Evolutionary conservation across 2,329 filamentous ascomycete species (phyloP).

Genomic region (Plectosphaerella cucumerina): DNA sequence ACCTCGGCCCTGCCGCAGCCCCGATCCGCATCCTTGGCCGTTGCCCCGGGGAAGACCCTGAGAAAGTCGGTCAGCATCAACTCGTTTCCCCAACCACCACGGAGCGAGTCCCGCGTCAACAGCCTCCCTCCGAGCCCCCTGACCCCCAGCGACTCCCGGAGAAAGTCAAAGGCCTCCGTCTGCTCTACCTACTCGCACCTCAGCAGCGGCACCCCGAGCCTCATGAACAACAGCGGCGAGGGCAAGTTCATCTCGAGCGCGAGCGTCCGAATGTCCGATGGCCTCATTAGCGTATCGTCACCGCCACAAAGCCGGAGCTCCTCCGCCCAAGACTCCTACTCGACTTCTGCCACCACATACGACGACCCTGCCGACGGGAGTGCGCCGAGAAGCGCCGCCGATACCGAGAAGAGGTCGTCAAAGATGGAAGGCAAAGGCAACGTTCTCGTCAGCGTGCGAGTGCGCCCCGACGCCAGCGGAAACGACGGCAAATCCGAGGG

Average conservation of each 20-base stretch:
- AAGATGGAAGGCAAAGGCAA: slow-evolving; percentile 81
- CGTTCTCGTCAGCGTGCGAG: slow-evolving; percentile 90
- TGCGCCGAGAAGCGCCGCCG: slow-evolving; percentile 24
- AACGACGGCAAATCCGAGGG: slow-evolving; percentile 60
- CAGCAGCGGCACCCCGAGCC: slow-evolving; percentile 58
- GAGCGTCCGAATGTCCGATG: slow-evolving; percentile 66
- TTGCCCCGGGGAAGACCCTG: slow-evolving; percentile 62
- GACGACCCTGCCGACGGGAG: slow-evolving; percentile 67
- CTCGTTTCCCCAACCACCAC: slow-evolving; percentile 86
- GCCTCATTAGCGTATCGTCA: slow-evolving; percentile 72
- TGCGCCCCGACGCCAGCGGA: slow-evolving; percentile 74
- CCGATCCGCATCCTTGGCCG: slow-evolving; percentile 51
- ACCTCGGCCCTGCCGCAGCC: slow-evolving; percentile 52
- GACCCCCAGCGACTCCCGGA: slow-evolving; percentile 45
- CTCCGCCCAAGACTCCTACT: slow-evolving; percentile 88
- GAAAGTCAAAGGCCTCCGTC: slow-evolving; percentile 53
- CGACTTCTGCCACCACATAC: slow-evolving; percentile 83
- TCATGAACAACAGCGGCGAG: slow-evolving; percentile 76
- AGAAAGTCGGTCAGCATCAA: slow-evolving; percentile 91
- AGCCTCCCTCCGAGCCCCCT: slow-evolving; percentile 62
- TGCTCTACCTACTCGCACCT: slow-evolving; percentile 38
- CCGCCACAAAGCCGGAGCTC: slow-evolving; percentile 87
- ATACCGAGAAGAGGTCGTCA: slow-evolving; percentile 43
- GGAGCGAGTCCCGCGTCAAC: slow-evolving; percentile 52
- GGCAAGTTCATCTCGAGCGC: slow-evolving; percentile 65